phyloP scores from a whole-genome alignment of 345 rosid genomes.

The Populus ilicifolia region DNA sequence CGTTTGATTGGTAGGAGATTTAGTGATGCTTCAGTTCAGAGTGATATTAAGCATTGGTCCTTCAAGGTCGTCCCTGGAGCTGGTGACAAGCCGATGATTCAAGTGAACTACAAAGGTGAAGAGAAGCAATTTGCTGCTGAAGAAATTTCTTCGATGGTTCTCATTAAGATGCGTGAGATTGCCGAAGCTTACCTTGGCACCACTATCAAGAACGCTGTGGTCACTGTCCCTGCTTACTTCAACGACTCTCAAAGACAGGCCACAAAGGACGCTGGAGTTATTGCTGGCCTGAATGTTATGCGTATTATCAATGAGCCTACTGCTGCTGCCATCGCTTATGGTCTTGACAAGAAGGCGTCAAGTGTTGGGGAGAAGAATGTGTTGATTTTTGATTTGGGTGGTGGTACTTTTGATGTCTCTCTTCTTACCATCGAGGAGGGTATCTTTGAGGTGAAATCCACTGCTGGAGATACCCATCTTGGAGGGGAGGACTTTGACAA shows the following conservation, averaged over 20 bases:
- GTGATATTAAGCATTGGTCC: conserved; percentile 29
- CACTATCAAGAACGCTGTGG: conserved; percentile 12
- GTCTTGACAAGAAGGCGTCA: conserved; percentile 13
- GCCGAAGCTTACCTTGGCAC: conserved; percentile 17
- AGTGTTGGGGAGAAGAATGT: conserved; percentile 15
- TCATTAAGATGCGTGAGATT: conserved; percentile 16
- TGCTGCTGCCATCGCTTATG: conserved; percentile 19
- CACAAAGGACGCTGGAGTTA: conserved; percentile 18
- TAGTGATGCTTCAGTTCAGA: conserved; percentile 18
- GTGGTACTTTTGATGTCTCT: conserved; percentile 19
- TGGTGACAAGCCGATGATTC: conserved; percentile 33
- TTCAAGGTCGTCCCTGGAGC: conserved; percentile 26
- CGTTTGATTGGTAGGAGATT: conserved; percentile 31
- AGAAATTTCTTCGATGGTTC: conserved; percentile 16
- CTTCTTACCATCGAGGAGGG: conserved; percentile 8
- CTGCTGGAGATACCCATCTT: conserved; percentile 17
- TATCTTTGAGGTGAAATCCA: conserved; percentile 11
- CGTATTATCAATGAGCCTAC: conserved; percentile 17
- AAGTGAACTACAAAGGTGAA: conserved; percentile 11
- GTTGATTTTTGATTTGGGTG: conserved; percentile 14
- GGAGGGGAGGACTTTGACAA: conserved; percentile 16
- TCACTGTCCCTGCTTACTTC: conserved; percentile 19
- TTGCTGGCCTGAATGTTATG: conserved; percentile 16
- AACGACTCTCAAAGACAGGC: conserved; percentile 20
- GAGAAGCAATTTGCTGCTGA: conserved; percentile 12